Evolutionary conservation across 2,329 filamentous ascomycete species (phyloP).

Genomic region (Bipolaris bicolor): DNA sequence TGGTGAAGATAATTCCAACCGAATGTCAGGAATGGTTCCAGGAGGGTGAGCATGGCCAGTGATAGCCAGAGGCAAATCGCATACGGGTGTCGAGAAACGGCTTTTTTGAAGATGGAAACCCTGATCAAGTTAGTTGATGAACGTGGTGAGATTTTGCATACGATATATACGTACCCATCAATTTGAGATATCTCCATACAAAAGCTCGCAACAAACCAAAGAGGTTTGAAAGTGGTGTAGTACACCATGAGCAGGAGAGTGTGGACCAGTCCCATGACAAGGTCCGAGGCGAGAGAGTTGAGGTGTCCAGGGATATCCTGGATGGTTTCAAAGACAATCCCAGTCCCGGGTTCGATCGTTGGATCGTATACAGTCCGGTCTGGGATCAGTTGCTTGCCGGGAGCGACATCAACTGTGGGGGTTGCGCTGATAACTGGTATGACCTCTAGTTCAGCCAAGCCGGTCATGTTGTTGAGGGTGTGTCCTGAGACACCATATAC

Average conservation of each 20-base stretch:
- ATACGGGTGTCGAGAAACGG: background rate
- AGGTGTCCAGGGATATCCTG: background rate
- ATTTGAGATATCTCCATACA: background rate
- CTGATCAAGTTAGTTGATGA: background rate
- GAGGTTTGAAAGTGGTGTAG: background rate
- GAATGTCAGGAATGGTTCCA: background rate
- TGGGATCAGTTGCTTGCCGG: background rate
- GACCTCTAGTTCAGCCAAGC: background rate
- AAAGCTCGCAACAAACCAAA: background rate
- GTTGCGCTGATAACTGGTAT: no score
- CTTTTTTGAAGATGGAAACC: accelerated
- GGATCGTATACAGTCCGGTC: background rate
- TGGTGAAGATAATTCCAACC: background rate
- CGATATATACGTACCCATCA: background rate
- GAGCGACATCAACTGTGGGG: background rate
- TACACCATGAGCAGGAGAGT: background rate
- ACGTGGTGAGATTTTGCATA: background rate
- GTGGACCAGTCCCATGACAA: background rate
- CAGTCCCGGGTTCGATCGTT: background rate
- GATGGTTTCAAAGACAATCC: background rate
- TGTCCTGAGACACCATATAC: no score
- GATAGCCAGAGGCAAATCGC: background rate
- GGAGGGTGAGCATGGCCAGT: background rate
- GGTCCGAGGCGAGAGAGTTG: background rate
- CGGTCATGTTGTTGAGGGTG: background rate